Evolutionary conservation across 176 grass and related monocot genomes (phyloP), one percentile per base, ranked within the genome.

Genomic region (Aegilops tauschii): DNA sequence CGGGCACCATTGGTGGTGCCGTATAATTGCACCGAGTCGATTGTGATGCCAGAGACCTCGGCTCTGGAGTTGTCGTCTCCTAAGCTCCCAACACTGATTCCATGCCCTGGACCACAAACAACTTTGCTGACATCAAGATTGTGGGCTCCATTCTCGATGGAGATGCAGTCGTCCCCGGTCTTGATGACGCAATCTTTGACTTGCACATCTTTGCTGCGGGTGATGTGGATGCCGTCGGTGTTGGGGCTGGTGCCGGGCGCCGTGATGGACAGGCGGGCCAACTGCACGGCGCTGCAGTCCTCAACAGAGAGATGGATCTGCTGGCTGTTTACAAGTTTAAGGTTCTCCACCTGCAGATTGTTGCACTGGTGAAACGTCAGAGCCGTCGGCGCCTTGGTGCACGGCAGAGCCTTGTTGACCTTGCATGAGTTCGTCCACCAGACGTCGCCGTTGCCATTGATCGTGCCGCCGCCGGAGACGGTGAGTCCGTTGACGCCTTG

Each of bases 371-470:
- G 27, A 35, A 95, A 93, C 12, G 82, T 89, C 31, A 95, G 16
- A 3, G 86, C 90, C 37, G 64, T 81, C 1, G 68, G 68, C 35
- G 68, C 68, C 34, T 9, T 34, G 4, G 17, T 39, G 34, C 68
- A 70, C 18, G 68, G 68, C 18, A 70, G 68, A 37, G 32, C 18
- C 68, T 39, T 70, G 79, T 90, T 68, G 12, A 42, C 45, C 54
- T 89, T 92, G 90, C 90, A 95, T 21, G 90, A 89, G 16, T 88
- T 78, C 14, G 85, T 58, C 90, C 93, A 95, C 93, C 90, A 95
- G 8, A 87, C 61, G 8, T 90, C 90, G 30, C 93, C 93, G 37
- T 95, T 95, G 23, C 90, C 90, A 8, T 95, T 61, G 30, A 95
- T 77, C 4, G 69, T 88, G 80, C 93, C 93, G 23, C 90, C 88